A percentile compares a stretch with the other conserved stretches of the same genome.
Conservation (phyloP, 352 stramenopile genomes). For the Pythium phragmitis region DNA sequence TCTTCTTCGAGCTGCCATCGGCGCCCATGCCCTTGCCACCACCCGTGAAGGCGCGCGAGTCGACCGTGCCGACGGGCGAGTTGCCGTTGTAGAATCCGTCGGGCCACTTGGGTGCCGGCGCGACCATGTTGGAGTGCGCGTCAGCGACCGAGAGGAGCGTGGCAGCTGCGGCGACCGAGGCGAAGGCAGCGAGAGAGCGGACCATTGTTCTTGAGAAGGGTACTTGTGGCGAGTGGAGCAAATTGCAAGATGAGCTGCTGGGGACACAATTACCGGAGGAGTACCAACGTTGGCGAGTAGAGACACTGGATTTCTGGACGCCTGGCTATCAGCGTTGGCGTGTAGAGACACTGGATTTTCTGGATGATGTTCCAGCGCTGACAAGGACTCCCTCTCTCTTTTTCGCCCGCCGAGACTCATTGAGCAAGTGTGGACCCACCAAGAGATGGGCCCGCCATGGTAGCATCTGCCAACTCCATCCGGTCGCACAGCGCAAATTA, state of each 20-base stretch:
- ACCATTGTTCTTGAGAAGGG: constrained; percentile 13
- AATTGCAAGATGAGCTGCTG: constrained; percentile 12
- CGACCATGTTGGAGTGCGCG: constrained; percentile 27
- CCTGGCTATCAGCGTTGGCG: no score
- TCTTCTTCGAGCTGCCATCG: constrained; percentile 12
- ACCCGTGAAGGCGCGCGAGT: constrained; percentile 19
- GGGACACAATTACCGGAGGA: no score
- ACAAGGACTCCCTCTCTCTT: no score
- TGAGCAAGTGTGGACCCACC: no score
- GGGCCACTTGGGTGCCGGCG: constrained; percentile 10
- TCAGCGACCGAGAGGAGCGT: constrained; percentile 16
- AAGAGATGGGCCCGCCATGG: no score
- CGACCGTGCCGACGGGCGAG: constrained; percentile 22
- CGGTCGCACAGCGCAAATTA: no score
- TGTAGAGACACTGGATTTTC: no score
- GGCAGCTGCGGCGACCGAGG: constrained; percentile 16
- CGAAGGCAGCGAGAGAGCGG: constrained; percentile 14
- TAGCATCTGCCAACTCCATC: no score
- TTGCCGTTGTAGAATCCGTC: constrained; percentile 22
- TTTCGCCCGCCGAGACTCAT: no score
- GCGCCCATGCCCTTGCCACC: constrained; percentile 2
- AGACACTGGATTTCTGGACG: no score
- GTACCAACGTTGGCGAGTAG: no score
- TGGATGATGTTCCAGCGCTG: no score
- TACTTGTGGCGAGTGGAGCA: neutral